Evolutionary conservation across 345 rosid genomes (phyloP), one percentile per base, ranked within the genome.

Genomic region (Syzygium jambos): DNA sequence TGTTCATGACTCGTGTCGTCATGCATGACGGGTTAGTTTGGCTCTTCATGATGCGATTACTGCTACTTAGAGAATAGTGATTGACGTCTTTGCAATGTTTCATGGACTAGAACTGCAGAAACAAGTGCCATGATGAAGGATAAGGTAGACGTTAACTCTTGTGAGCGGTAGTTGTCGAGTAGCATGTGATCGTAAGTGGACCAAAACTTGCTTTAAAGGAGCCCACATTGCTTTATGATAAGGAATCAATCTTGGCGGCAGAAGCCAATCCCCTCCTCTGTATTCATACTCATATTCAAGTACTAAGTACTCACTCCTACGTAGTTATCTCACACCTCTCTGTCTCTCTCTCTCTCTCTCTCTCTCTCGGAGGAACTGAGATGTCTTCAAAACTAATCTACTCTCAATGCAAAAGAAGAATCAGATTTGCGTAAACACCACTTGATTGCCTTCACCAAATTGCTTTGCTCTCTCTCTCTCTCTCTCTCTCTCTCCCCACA

Each of bases 341-440:
- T 63, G 49, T 73, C 80, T 73, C 49, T 73, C 80, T 1, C 4
- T n/a, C n/a, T n/a, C 25, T 21, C 7, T 68, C 78, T 63, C 80
- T 73, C 80, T 73, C 49, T 73, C 80, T 1, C 4, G 7, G 63
- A 29, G 86, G 78, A 88, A 41, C 34, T 78, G 89, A 88, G 93
- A 88, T 94, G 88, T 89, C 95, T 94, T 92, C 87, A 88, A 92
- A 89, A 86, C 85, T 92, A 93, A 94, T 93, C 92, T 91, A 93
- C 46, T 85, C 84, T 88, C 34, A 59, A 89, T 88, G 91, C 91
- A 91, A 93, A 93, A 92, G 91, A 89, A 91, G 90, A 90, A 90
- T 90, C 91, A 87, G 87, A 93, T 92, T 93, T 88, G 95, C 96
- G 93, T 94, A 91, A 92, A 89, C 85, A 53, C 93, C 91, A 93